Percentiles rank a stretch among this genome's conserved stretches.
Conservation (phyloP, 345 rosid genomes). For the Eucalyptus sp. region DNA sequence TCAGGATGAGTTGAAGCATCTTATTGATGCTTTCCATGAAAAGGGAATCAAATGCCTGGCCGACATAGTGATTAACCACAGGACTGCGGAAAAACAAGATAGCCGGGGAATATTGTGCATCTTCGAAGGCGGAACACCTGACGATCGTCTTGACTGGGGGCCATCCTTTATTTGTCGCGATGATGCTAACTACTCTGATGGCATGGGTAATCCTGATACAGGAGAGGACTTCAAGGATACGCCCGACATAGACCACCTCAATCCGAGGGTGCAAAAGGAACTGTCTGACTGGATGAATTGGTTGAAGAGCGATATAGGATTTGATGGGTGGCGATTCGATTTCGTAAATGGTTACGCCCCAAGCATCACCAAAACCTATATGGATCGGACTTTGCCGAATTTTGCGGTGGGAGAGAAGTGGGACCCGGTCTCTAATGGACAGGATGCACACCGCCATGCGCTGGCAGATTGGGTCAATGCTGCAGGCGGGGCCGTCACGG, state of each 20-base stretch:
- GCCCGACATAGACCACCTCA: slow-evolving; percentile 85
- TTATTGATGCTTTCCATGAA: slow-evolving; percentile 32
- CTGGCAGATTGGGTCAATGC: slow-evolving; percentile 52
- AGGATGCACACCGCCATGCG: slow-evolving; percentile 38
- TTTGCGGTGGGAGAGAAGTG: slow-evolving; percentile 87
- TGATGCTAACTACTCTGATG: slow-evolving; percentile 38
- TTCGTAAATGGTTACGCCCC: slow-evolving; percentile 61
- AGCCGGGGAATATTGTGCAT: slow-evolving; percentile 49
- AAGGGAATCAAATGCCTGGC: slow-evolving; percentile 72
- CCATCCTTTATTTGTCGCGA: slow-evolving; percentile 55
- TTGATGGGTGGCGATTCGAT: slow-evolving; percentile 74
- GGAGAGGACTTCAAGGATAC: slow-evolving; percentile 38
- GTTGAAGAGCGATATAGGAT: slow-evolving; percentile 67
- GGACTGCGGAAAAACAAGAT: slow-evolving; percentile 72
- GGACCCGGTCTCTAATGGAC: slow-evolving; percentile 44
- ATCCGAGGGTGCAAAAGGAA: slow-evolving; percentile 48
- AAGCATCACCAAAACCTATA: slow-evolving; percentile 35
- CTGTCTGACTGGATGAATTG: slow-evolving; percentile 89
- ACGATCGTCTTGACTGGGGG: slow-evolving; percentile 79
- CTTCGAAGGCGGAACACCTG: slow-evolving; percentile 81
- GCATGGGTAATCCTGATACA: slow-evolving; percentile 62
- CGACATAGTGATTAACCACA: slow-evolving; percentile 78
- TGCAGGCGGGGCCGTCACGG: slow-evolving; percentile 48
- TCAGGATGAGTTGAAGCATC: slow-evolving; percentile 32
- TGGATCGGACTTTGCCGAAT: slow-evolving; percentile 36